Evolutionary conservation across 345 rosid species (phyloP), one percentile per base, ranked within the genome.

Genomic region (Psidium friedrichsthalianum): DNA sequence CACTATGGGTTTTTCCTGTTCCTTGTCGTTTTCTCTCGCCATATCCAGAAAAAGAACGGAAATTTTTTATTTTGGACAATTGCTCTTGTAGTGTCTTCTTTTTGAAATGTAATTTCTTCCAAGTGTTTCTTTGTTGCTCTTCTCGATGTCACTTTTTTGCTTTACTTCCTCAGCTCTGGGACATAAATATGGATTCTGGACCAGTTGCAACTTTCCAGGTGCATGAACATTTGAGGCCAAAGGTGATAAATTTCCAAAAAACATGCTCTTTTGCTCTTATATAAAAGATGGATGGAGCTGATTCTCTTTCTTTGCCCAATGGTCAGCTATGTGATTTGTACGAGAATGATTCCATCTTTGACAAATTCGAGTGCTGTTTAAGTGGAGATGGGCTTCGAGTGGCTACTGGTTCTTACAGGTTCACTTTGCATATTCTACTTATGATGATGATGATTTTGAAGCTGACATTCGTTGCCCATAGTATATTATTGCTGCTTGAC

Each of bases 151-250:
- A 84, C 21, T 25, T 84, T 61, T 20, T 47, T 36, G 15, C n/a
- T 69, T 64, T 20, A 84, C 58, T 86, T 64, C 83, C 44, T 83
- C 88, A 93, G 94, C 89, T 97, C 83, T 97, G 99, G 99, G 99
- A 97, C 90, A 93, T 97, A 87, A 96, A 95, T 89, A 93, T 93
- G 94, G 94, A 93, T 87, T 91, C 94, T 29, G 92, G 94, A 83
- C 94, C 94, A 53, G 97, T 97, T 88, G 90, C 96, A 88, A 94
- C 95, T 36, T 94, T 94, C 91, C 98, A 93, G 88, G 99, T 97
- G 91, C 99, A 97, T 88, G 98, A 97, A 88, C 87, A 97, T 89
- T 90, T 97, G 84, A 94, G 98, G 90, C 99, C 93, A 6, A 93
- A 93, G 94, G 94, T 93, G 87, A 86, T 7, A 12, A 86, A 42